These are phyloP conservation scores for Yueomyces sp. DNA, from an alignment of 805 yeast species.

Conservation along the genomic window DNA sequence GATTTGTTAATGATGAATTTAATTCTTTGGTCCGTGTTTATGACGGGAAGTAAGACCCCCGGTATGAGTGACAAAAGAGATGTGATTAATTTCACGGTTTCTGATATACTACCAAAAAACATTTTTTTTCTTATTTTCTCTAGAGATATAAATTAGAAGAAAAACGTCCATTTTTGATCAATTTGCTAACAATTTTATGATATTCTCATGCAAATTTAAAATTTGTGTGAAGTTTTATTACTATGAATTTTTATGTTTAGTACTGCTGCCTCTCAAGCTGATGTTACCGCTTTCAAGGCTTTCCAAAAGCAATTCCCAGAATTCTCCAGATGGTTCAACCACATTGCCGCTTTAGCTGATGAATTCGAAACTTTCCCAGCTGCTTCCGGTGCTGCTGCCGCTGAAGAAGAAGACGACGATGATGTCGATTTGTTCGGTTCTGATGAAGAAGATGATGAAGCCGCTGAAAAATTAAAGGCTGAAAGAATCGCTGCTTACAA, in stretches of 20 bases:
- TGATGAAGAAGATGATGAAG: constrained; percentile 88
- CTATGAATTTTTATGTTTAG: constrained; percentile 26
- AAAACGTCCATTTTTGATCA: neutral
- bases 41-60: constrained; percentile 94
- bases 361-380: constrained; percentile 78
- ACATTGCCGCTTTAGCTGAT: constrained; percentile 84
- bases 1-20: constrained; percentile 8
- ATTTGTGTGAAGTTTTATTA: neutral
- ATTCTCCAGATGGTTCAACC: constrained; percentile 97
- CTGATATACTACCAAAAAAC: constrained; percentile 15
- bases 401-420: constrained; percentile 59
- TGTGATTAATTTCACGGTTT: constrained; percentile 27
- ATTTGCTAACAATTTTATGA: neutral
- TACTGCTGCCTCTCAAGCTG: constrained; percentile 88
- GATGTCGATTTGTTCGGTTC: constrained; percentile 95
- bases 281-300: constrained; percentile 86
- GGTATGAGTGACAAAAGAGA: constrained; percentile 72
- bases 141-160: neutral
- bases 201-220: neutral
- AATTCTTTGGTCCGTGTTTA: constrained; percentile 21
- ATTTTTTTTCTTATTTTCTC: too few relatives aligned
- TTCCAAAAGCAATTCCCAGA: constrained; percentile 86
- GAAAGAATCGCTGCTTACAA: constrained; percentile 96
- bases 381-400: constrained; percentile 42
- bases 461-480: constrained; percentile 93